Evolutionary conservation across 495 filamentous ascomycete species (phyloP).

Genomic region (Neurospora sublineolata): DNA sequence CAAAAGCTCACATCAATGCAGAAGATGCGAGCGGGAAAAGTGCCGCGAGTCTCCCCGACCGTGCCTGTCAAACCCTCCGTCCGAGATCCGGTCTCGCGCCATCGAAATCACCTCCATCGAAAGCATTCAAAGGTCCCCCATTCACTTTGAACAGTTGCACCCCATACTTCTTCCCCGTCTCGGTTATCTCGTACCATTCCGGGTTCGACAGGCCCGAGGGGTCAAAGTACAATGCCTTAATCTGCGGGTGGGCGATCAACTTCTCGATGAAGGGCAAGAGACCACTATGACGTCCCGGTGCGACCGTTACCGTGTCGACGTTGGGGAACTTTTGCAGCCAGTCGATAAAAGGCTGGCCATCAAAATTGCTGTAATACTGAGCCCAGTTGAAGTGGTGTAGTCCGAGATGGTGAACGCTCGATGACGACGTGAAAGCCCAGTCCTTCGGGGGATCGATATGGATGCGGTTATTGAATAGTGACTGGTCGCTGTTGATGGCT

Average conservation of each 20-base stretch:
- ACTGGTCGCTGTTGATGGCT: background rate
- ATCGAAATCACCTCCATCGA: background rate
- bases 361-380: conserved; percentile 2
- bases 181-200: background rate
- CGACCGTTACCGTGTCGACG: conserved; percentile 11
- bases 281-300: conserved; percentile 5
- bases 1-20: background rate
- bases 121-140: background rate
- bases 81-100: background rate
- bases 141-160: background rate
- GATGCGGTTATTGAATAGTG: background rate
- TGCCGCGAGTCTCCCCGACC: background rate
- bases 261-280: conserved; percentile 1
- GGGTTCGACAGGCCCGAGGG: background rate
- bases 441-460: background rate
- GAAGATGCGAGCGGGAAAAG: background rate
- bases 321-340: conserved; percentile 15
- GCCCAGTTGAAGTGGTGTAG: conserved; percentile 18
- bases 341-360: conserved; percentile 15
- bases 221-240: conserved; percentile 4
- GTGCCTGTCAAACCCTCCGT: background rate
- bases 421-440: conserved; percentile 3
- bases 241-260: conserved; percentile 6
- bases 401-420: conserved; percentile 12
- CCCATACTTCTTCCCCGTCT: background rate